Percentiles rank a stretch among this genome's conserved stretches.
Conservation (phyloP, 2,329 filamentous ascomycete genomes). For the Aspergillus sp. region DNA sequence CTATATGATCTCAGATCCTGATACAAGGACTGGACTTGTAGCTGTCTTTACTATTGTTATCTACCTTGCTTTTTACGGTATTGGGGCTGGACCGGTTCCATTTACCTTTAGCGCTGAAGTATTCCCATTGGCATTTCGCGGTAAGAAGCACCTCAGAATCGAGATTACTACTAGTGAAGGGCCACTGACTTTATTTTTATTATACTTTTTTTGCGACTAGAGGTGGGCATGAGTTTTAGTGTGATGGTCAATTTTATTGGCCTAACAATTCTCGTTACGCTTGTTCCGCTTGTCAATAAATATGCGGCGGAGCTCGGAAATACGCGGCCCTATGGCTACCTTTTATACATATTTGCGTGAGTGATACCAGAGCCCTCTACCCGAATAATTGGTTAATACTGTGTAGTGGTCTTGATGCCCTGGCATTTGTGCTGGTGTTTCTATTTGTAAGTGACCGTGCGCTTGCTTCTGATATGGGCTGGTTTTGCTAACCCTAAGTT, state of each 20-base stretch:
- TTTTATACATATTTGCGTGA: too few relatives aligned
- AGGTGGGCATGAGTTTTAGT: conserved; percentile 7
- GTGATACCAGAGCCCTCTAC: too few relatives aligned
- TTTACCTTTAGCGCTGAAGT: conserved; percentile 26
- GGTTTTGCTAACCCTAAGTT: background rate
- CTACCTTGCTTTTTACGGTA: conserved; percentile 48
- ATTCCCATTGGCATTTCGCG: conserved; percentile 23
- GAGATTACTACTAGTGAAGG: too few relatives aligned
- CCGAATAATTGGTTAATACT: too few relatives aligned
- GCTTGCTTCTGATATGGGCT: background rate
- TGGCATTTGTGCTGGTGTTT: background rate
- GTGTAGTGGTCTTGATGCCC: too few relatives aligned
- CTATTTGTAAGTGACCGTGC: background rate
- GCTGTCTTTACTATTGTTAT: conserved; percentile 24
- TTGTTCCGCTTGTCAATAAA: conserved; percentile 16
- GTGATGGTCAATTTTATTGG: conserved; percentile 8
- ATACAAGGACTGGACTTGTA: conserved; percentile 20
- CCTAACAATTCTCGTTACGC: conserved; percentile 18
- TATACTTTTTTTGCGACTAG: conserved; percentile 1
- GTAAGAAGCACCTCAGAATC: conserved; percentile 2
- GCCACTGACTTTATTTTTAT: too few relatives aligned
- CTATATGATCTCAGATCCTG: conserved; percentile 17
- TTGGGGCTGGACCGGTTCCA: conserved; percentile 38
- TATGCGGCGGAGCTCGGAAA: background rate
- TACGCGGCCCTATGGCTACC: too few relatives aligned